Percentiles rank a stretch among this genome's conserved stretches.
These are phyloP conservation scores for Pseudogymnoascus pannorum DNA, from an alignment of 2,329 filamentous ascomycete species.

Conservation along the genomic window DNA sequence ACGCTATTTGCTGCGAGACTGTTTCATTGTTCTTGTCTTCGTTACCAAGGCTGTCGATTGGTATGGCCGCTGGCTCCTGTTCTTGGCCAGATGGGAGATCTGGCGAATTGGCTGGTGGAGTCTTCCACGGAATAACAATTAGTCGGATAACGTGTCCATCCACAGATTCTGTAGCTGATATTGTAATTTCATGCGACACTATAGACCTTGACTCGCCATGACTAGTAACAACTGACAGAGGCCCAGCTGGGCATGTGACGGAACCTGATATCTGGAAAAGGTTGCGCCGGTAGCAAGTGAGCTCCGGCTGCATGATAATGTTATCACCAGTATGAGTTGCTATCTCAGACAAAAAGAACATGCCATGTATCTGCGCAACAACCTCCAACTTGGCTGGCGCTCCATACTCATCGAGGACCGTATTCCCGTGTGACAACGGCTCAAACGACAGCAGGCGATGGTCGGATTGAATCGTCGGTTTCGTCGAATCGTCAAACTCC, in stretches of 20 bases:
- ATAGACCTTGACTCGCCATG: constrained; percentile 79
- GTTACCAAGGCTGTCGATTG: constrained; percentile 46
- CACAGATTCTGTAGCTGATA: constrained; percentile 90
- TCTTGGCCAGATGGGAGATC: constrained; percentile 59
- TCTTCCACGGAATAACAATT: constrained; percentile 98
- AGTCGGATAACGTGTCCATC: constrained; percentile 88
- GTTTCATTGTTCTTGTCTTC: constrained; percentile 55
- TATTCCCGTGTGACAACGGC: constrained; percentile 32
- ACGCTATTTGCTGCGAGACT: constrained; percentile 85
- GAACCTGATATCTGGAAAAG: constrained; percentile 93
- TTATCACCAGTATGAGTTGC: constrained; percentile 43
- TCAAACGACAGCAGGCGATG: constrained; percentile 29
- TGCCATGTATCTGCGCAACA: constrained; percentile 70
- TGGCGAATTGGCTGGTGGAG: constrained; percentile 72
- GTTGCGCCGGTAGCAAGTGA: constrained; percentile 94
- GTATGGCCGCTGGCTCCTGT: constrained; percentile 79
- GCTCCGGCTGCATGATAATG: constrained; percentile 58
- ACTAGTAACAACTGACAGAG: constrained; percentile 75
- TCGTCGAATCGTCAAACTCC: constrained; percentile 23
- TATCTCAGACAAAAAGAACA: constrained; percentile 76
- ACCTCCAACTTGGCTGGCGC: constrained; percentile 42
- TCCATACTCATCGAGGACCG: constrained; percentile 43
- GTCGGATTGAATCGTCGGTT: constrained; percentile 28
- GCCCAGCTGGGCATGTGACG: constrained; percentile 69
- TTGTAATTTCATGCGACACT: constrained; percentile 72